Evolutionary conservation across 345 rosid species (phyloP).

Genomic region (Arabis hirsuta): DNA sequence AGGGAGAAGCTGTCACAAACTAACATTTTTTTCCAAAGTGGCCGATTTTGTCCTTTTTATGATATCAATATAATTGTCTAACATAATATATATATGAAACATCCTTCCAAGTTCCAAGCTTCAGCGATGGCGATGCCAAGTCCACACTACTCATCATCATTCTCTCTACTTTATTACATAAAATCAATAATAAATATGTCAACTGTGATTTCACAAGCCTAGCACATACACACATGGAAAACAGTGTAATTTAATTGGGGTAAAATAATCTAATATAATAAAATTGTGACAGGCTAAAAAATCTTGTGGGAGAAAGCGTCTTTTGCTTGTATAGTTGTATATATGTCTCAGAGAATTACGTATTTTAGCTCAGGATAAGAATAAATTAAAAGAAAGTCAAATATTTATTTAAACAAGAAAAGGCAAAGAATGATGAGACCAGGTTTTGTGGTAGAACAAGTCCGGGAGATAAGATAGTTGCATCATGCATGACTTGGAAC

Average conservation of each 20-base stretch:
- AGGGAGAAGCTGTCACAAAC: conserved; percentile 23
- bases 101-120: conserved; percentile 9
- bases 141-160: conserved; percentile 21
- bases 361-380: conserved; percentile 19
- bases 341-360: conserved; percentile 21
- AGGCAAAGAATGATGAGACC: conserved; percentile 23
- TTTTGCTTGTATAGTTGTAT: conserved; percentile 27
- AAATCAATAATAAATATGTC: conserved; percentile 6
- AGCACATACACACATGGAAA: conserved; percentile 20
- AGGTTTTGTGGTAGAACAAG: conserved; percentile 26
- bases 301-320: conserved; percentile 25
- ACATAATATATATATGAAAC: conserved; percentile 20
- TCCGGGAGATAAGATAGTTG: conserved; percentile 29
- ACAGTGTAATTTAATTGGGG: conserved; percentile 5
- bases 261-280: background rate
- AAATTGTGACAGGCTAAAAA: background rate
- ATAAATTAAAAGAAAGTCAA: conserved; percentile 17
- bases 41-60: conserved; percentile 14
- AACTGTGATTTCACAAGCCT: conserved; percentile 12
- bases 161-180: conserved; percentile 20
- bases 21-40: conserved; percentile 24
- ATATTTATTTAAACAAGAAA: conserved; percentile 11
- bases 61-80: background rate
- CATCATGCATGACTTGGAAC: conserved; percentile 15
- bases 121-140: conserved; percentile 31